phyloP scores from a whole-genome alignment of 495 filamentous ascomycete genomes.

The Symbiotaphrina buchneri region DNA sequence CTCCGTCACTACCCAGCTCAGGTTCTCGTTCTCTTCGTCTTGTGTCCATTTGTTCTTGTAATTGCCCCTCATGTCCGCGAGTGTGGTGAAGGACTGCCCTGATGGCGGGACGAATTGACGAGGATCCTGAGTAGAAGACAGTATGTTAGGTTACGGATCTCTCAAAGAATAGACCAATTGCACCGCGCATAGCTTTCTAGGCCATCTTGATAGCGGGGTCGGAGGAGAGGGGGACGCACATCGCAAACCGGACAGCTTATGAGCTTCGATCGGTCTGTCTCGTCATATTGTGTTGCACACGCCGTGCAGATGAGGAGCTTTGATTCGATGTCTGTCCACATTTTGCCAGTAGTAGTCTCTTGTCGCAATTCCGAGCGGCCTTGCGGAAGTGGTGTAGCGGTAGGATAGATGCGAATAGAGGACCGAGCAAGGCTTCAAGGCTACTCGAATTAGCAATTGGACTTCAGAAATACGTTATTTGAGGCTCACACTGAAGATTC shows the following conservation, averaged over 20 bases:
- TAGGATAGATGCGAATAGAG: too few relatives aligned
- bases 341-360: too few relatives aligned
- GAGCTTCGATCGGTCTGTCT: constrained; percentile 16
- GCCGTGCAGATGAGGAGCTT: constrained; percentile 35
- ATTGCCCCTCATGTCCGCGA: constrained; percentile 14
- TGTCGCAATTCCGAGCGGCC: too few relatives aligned
- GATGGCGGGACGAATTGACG: constrained; percentile 43
- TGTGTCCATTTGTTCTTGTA: constrained; percentile 17
- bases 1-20: constrained; percentile 30
- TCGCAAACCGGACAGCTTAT: constrained; percentile 52
- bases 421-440: too few relatives aligned
- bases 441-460: too few relatives aligned
- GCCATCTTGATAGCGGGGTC: too few relatives aligned
- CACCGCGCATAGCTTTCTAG: not conserved
- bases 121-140: constrained; percentile 20
- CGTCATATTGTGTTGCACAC: constrained; percentile 49
- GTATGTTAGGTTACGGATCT: not conserved
- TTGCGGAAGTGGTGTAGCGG: too few relatives aligned
- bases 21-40: constrained; percentile 14
- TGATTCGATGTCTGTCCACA: too few relatives aligned
- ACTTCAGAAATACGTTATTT: too few relatives aligned
- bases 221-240: too few relatives aligned
- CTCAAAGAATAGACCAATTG: not conserved
- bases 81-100: constrained; percentile 36
- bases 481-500: too few relatives aligned